Conservation (phyloP, 148 eudicot genomes). For the Simmondsia chinensis region DNA sequence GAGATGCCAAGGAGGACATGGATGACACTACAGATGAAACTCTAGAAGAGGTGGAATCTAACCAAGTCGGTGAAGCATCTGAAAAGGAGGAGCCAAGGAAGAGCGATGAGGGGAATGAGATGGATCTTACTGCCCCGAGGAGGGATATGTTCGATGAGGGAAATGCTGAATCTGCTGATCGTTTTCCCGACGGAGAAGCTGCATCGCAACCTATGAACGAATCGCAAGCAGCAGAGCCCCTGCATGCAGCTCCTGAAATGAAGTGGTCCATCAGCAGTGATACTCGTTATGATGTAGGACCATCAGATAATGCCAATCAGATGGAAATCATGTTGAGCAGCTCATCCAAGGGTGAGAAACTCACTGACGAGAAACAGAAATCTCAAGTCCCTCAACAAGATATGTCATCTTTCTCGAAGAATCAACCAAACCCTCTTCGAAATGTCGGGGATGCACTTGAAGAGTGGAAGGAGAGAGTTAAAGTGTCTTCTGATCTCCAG, state of each 20-base stretch:
- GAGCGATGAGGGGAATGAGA: constrained; percentile 26
- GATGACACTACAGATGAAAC: constrained; percentile 25
- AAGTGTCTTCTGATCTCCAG: constrained; percentile 61
- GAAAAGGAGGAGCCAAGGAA: constrained; percentile 26
- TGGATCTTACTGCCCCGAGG: constrained; percentile 24
- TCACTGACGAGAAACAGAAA: constrained; percentile 36
- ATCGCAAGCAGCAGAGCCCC: constrained; percentile 20
- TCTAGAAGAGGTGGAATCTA: constrained; percentile 29
- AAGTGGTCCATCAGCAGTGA: constrained; percentile 43
- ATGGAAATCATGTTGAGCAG: constrained; percentile 45
- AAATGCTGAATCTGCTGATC: constrained; percentile 19
- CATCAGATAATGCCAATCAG: constrained; percentile 40
- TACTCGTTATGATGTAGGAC: constrained; percentile 45
- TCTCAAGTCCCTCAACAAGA: constrained; percentile 43
- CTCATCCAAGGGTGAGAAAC: constrained; percentile 41
- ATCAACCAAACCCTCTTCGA: constrained; percentile 75
- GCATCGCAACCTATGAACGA: constrained; percentile 33
- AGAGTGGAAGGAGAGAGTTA: constrained; percentile 92
- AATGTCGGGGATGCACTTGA: constrained; percentile 86
- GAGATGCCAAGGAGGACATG: constrained; percentile 30
- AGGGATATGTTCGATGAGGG: constrained; percentile 30
- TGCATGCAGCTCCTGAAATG: constrained; percentile 34
- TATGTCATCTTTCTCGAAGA: constrained; percentile 37
- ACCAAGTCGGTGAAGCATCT: constrained; percentile 26
- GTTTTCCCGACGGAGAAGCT: constrained; percentile 28